Percentiles rank a stretch among this genome's conserved stretches.
Evolutionary conservation across 1,284 basidiomycete species (phyloP).

Genomic region (Thecaphora frezii): DNA sequence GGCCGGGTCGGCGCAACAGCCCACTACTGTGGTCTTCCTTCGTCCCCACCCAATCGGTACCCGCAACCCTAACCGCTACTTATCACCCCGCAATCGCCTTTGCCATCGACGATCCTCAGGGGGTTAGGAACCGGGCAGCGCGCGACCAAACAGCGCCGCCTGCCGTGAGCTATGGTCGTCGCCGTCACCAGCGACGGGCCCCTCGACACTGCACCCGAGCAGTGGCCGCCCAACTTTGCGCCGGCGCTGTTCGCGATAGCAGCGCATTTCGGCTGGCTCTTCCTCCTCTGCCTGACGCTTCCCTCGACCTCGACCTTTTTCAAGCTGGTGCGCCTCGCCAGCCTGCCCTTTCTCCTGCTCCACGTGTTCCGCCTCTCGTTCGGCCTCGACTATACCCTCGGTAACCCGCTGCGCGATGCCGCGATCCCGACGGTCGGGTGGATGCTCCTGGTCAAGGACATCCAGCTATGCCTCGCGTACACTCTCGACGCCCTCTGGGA

Average conservation of each 20-base stretch:
- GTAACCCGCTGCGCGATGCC: slow-evolving; percentile 25
- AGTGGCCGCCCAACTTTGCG: slow-evolving; percentile 23
- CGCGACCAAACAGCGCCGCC: no score
- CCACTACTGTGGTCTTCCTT: no score
- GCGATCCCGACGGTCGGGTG: slow-evolving; percentile 21
- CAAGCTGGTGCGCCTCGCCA: slow-evolving; percentile 15
- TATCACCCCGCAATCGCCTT: no score
- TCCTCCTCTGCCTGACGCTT: slow-evolving; percentile 20
- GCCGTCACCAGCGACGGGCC: no score
- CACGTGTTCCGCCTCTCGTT: slow-evolving; percentile 9
- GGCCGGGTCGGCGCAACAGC: no score
- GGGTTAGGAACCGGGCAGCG: no score
- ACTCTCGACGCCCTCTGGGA: background rate
- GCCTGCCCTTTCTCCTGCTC: slow-evolving; percentile 10
- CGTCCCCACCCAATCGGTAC: no score
- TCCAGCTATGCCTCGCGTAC: slow-evolving; percentile 19
- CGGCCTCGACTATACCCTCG: slow-evolving; percentile 12
- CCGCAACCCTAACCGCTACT: no score
- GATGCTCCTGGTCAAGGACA: slow-evolving; percentile 19
- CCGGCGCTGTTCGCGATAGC: slow-evolving; percentile 10
- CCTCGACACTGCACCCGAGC: no score
- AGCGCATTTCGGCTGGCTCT: slow-evolving; percentile 20
- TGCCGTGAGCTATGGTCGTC: no score
- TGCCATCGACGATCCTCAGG: no score
- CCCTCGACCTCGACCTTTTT: slow-evolving; percentile 9